Conservation (phyloP, 2,329 filamentous ascomycete species). For the Xylariaceae sp. region DNA sequence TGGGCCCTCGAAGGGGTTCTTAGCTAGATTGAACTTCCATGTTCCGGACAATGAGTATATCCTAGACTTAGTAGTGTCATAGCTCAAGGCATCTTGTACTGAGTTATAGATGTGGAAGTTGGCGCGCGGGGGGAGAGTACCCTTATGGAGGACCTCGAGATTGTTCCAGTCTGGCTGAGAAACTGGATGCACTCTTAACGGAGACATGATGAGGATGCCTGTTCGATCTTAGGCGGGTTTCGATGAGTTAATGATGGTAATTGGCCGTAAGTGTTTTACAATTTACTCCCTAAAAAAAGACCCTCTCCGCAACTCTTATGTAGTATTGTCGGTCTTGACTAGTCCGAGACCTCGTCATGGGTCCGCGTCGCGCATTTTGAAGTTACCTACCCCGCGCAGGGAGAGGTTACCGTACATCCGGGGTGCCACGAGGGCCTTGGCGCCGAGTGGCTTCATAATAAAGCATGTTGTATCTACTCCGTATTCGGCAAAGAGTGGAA, state of each 20-base stretch:
- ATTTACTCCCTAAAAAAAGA: no score
- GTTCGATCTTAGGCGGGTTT: background rate
- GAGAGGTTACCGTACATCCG: no score
- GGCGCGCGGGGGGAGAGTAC: constrained; percentile 61
- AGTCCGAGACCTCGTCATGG: no score
- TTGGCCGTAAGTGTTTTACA: background rate
- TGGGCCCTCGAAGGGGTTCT: constrained; percentile 49
- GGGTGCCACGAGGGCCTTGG: no score
- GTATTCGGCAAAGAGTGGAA: no score
- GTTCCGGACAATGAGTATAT: constrained; percentile 52
- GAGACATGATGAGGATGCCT: constrained; percentile 23
- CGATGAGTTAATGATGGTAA: background rate
- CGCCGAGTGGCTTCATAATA: no score
- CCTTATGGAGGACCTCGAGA: constrained; percentile 61
- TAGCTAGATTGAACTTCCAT: constrained; percentile 55
- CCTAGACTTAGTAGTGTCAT: constrained; percentile 46
- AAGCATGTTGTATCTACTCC: no score
- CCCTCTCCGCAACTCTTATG: no score
- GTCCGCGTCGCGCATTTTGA: no score
- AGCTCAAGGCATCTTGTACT: constrained; percentile 54
- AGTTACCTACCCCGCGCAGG: no score
- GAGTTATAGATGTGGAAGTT: constrained; percentile 61
- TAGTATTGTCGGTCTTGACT: background rate
- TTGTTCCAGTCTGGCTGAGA: constrained; percentile 65
- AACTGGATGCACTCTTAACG: constrained; percentile 17